Base-by-base conservation (phyloP, 495 filamentous ascomycete species). In the Penicillium parvum region DNA sequence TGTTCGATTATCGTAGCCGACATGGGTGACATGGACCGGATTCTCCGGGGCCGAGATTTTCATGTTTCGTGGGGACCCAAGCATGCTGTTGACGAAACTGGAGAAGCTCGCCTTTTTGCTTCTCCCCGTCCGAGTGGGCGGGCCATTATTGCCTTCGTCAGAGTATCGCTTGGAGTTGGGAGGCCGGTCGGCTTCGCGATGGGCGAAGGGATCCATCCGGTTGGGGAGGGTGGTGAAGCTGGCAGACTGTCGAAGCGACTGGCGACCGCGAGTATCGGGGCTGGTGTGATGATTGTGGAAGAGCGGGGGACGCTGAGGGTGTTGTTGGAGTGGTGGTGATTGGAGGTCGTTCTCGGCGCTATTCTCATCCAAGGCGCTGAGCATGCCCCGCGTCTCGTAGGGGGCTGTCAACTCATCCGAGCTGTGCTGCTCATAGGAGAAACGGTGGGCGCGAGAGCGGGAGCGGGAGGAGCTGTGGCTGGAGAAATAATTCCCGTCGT, bases 31-130 rank as follows among this genome's bases (percentile, higher is more conserved):
- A 62, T 98, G 92, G 19, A 97, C 89, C 8, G 94, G 94, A 59
- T 98, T 96, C 64, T 95, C 90, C 29, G 92, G 92, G 7, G 87
- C 84, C 5, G 92, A 97, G 47, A 98, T 97, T 57, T 94, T 84
- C 23, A 92, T 85, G 27, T 61, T 58, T 47, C 85, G 85, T 50
- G 86, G 92, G 18, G 88, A 91, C 25, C 92, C 89, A 33, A 97
- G 77, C 64, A 96, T 76, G 65, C 85, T 91, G 56, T 83, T 95
- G 78, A 98, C 83, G 59, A 97, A 95, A 53, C 84, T 90, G 2
- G 91, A 95, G 58, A 98, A 94, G 40, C 88, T 88, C 34, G 85
- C 84, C 72, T 95, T 97, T 74, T 96, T 95, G 49, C 64, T 69
- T 56, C 87, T 78, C 49, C 83, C 68, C 38, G 80, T 65, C 23